Conservation (phyloP, 805 yeast genomes). For the Yarrowia divulgata region DNA sequence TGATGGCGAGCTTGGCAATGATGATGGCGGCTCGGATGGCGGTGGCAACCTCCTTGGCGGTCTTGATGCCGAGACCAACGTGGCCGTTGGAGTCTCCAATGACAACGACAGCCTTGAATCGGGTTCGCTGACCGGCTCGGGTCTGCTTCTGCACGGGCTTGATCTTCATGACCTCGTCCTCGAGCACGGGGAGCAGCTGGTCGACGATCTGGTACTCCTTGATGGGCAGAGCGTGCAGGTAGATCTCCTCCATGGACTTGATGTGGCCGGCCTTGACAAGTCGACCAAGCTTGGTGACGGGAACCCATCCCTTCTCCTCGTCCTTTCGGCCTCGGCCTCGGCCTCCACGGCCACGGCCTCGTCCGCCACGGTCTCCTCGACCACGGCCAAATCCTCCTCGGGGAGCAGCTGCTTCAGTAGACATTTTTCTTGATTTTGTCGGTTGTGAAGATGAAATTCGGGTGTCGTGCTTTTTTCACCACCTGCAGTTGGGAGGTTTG, state of each 20-base stretch:
- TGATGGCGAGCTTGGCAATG: constrained; percentile 97
- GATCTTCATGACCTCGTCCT: constrained; percentile 99
- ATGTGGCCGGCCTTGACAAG: constrained; percentile 98
- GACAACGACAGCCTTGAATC: constrained; percentile 99
- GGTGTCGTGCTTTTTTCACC: too few species aligned
- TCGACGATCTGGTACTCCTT: constrained; percentile 99
- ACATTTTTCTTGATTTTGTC: constrained; percentile 38
- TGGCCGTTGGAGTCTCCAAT: constrained; percentile 99
- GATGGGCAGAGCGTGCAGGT: constrained; percentile 98
- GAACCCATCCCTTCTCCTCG: constrained; percentile 99
- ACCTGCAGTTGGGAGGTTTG: constrained; percentile 10
- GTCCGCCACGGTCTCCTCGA: constrained; percentile 51
- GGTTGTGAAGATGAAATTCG: constrained; percentile 30
- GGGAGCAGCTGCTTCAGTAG: constrained; percentile 41
- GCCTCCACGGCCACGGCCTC: constrained; percentile 60
- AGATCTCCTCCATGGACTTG: constrained; percentile 95
- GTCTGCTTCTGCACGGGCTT: constrained; percentile 99
- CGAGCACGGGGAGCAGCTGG: constrained; percentile 90
- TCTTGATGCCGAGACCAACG: constrained; percentile 99
- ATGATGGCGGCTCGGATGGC: constrained; percentile 99
- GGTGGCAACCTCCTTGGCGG: constrained; percentile 99
- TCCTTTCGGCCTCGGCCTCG: constrained; percentile 81
- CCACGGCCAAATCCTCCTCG: constrained; percentile 55
- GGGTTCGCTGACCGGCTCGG: constrained; percentile 99
- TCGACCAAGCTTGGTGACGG: constrained; percentile 99